Conservation (phyloP, 192 early-diverging fungal species). For the Borealophlyctis nickersoniae region DNA sequence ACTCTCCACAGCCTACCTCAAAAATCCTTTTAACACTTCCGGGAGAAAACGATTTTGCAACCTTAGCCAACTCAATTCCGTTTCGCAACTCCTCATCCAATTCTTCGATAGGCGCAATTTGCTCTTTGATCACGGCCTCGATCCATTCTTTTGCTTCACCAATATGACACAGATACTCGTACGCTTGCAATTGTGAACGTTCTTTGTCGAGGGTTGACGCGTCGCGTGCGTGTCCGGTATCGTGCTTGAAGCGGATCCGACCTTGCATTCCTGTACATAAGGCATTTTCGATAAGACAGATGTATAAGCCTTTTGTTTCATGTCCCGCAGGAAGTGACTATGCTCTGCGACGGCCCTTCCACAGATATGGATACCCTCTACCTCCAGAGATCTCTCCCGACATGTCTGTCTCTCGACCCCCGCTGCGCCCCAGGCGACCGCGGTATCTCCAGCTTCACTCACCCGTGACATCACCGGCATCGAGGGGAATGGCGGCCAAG, state of each 20-base stretch:
- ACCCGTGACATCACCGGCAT: conserved; percentile 29
- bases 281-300: too few species aligned
- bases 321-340: background rate
- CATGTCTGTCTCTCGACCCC: too few species aligned
- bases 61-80: conserved; percentile 86
- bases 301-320: background rate
- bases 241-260: conserved; percentile 21
- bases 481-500: conserved; percentile 23
- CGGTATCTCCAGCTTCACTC: too few species aligned
- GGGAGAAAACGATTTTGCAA: conserved; percentile 82
- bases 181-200: conserved; percentile 86
- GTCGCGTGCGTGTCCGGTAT: conserved; percentile 19
- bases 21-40: conserved; percentile 83
- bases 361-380: too few species aligned
- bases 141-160: conserved; percentile 99
- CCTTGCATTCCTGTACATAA: conserved; percentile 23
- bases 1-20: conserved; percentile 42
- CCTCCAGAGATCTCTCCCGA: too few species aligned
- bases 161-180: conserved; percentile 98
- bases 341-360: background rate
- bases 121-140: conserved; percentile 83
- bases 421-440: too few species aligned
- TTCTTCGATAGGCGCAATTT: conserved; percentile 70
- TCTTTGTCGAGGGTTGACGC: conserved; percentile 84
- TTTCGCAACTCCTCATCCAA: conserved; percentile 92